Conservation (phyloP, 2,329 filamentous ascomycete species). For the Gnomoniopsis smithogilvyi region DNA sequence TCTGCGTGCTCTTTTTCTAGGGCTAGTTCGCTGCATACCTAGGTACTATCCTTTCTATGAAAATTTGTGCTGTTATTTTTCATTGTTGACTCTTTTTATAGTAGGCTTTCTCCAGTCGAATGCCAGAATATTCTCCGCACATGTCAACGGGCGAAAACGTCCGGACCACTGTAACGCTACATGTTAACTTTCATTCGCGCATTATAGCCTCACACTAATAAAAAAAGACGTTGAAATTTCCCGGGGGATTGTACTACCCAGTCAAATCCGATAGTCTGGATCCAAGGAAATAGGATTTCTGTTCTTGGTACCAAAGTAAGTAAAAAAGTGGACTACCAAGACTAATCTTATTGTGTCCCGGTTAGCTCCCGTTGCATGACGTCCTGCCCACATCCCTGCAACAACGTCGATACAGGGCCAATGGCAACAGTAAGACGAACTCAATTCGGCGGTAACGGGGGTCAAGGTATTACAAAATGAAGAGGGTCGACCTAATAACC, state of each 20-base stretch:
- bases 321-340: too few species aligned
- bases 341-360: neutral
- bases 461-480: neutral
- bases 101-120: too few species aligned
- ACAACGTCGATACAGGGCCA: neutral
- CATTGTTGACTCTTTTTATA: too few species aligned
- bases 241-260: neutral
- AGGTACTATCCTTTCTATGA: too few species aligned
- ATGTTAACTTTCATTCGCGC: neutral
- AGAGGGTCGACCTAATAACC: too few species aligned
- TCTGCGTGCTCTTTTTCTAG: too few species aligned
- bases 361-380: neutral
- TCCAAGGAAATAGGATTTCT: neutral
- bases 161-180: neutral
- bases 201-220: too few species aligned
- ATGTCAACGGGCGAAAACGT: neutral
- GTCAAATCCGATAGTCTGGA: neutral
- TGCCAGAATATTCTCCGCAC: neutral
- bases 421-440: neutral
- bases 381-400: neutral
- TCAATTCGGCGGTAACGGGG: too few species aligned
- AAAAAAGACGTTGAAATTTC: too few species aligned
- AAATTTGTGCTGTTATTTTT: too few species aligned
- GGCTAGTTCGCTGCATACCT: too few species aligned
- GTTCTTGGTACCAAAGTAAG: too few species aligned